Base-by-base conservation (phyloP, 805 yeast species). In the Priceomyces castillae region DNA sequence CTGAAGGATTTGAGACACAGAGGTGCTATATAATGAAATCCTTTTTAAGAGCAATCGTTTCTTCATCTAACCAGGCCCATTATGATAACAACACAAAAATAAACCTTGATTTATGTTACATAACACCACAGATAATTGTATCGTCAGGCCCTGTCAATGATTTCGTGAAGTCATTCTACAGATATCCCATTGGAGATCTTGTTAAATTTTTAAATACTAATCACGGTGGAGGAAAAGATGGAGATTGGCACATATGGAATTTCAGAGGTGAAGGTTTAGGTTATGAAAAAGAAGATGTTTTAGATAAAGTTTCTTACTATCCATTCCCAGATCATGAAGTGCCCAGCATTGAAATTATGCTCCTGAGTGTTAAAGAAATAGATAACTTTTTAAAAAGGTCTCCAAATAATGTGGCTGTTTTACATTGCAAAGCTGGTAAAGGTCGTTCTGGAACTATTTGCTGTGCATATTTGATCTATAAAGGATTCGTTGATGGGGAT, bases 371-470 rank as follows among this genome's bases (percentile, higher is more conserved):
- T 0, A 56, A 60, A 12, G 73, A 71, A 1, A 75, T 90, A 6
- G 62, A 71, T 34, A 49, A 47, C 0, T 83, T 63, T 48, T 54
- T 85, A 19, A 36, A 48, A 1, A 33, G 34, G 12, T 50, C 59
- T 16, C 52, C 64, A 0, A 45, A 62, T 0, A 72, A 76, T 43
- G 81, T 84, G 2, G 90, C 86, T 0, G 73, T 86, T 0, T 61
- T 92, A 6, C 97, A 92, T 58, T 92, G 98, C 59, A 82, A 85
- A 55, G 86, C 87, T 50, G 98, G 98, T 0, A 90, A 89, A 62
- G 98, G 98, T 0, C 69, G 98, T 20, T 83, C 96, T 0, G 97
- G 98, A 0, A 74, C 90, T 1, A 63, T 88, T 1, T 77, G 78
- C 5, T 79, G 86, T 46, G 87, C 90, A 0, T 85, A 80, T 55